Percentiles rank a stretch among this genome's conserved stretches.
Evolutionary conservation across 768 basidiomycete species (phyloP).

Genomic region (Leccinum variicolor): DNA sequence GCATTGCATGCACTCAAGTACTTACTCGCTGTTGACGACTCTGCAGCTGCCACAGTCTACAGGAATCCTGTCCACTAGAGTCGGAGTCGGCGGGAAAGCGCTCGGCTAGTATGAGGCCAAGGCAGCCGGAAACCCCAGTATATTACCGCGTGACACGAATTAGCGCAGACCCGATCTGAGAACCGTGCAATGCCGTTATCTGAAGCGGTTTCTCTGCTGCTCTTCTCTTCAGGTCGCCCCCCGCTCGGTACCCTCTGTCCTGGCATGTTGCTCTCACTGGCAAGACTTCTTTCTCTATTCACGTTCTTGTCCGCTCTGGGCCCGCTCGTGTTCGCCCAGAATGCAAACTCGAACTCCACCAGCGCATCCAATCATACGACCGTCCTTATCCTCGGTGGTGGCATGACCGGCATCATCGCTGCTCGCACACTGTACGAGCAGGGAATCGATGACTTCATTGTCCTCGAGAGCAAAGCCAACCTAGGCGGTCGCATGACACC

Average conservation of each 20-base stretch:
- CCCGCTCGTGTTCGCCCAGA: constrained; percentile 2
- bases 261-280: constrained; percentile 11
- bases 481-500: constrained; percentile 62
- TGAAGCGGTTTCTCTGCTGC: background rate
- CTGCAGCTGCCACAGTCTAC: too few species aligned
- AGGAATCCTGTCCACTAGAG: too few species aligned
- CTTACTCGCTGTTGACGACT: too few species aligned
- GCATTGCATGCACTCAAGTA: too few species aligned
- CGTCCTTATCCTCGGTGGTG: constrained; percentile 63
- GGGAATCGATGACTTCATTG: constrained; percentile 53
- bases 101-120: too few species aligned
- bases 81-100: too few species aligned
- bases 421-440: constrained; percentile 54
- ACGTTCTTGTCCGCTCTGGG: constrained; percentile 1
- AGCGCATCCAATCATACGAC: constrained; percentile 18
- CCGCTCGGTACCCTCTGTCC: background rate
- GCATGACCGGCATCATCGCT: constrained; percentile 62
- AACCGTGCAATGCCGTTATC: background rate
- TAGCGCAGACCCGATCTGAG: too few species aligned
- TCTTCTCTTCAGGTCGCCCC: background rate
- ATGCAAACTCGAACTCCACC: background rate
- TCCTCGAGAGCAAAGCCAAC: constrained; percentile 58
- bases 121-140: background rate
- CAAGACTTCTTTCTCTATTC: background rate
- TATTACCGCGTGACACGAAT: background rate